Evolutionary conservation across 768 basidiomycete genomes (phyloP).

Genomic region (Podaxis pistillaris): DNA sequence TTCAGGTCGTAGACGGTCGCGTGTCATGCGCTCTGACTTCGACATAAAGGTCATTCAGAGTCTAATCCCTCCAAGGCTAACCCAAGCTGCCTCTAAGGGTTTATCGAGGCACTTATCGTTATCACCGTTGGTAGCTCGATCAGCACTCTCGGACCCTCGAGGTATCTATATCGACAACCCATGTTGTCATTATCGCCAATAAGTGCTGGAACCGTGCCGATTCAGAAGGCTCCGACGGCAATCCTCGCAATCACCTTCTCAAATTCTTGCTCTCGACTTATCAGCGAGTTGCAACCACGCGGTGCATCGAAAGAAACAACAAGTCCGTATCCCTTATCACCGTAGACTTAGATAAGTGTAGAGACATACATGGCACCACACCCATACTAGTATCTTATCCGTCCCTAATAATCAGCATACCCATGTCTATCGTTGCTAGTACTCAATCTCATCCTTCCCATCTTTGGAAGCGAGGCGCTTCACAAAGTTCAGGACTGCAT

Average conservation of each 20-base stretch:
- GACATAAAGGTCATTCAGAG: not conserved
- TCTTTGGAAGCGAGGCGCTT: not conserved
- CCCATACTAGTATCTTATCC: no score
- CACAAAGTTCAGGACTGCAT: not conserved
- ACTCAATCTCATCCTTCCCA: not conserved
- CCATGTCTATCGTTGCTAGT: not conserved
- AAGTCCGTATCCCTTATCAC: not conserved
- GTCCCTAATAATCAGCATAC: not conserved
- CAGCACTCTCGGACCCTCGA: not conserved
- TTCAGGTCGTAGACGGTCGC: no score
- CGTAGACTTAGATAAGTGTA: not conserved
- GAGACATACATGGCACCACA: not conserved
- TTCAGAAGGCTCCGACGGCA: not conserved
- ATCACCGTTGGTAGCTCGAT: not conserved
- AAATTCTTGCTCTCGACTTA: not conserved
- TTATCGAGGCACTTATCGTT: not conserved
- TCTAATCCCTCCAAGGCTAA: not conserved
- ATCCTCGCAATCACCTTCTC: not conserved
- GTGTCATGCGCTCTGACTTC: not conserved
- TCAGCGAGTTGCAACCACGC: not conserved
- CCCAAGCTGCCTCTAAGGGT: not conserved
- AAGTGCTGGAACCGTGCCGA: not conserved
- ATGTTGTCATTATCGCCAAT: not conserved
- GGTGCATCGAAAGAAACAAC: not conserved
- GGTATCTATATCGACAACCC: not conserved